Conservation (phyloP, 148 eudicot genomes). For the Arctostaphylos glauca region DNA sequence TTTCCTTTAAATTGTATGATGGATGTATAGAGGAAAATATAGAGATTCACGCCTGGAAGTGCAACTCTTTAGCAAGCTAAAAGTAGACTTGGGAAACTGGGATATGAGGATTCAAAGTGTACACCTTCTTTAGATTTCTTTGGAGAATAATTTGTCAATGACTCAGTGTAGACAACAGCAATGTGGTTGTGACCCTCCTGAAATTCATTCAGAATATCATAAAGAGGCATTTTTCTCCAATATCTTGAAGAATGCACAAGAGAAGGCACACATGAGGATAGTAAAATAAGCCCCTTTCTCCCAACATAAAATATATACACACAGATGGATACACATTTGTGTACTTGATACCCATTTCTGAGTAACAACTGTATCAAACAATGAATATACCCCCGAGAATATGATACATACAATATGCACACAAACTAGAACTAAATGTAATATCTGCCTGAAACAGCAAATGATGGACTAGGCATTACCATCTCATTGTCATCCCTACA, state of each 20-base stretch:
- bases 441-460: background rate
- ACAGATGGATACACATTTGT: background rate
- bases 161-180: slow-evolving; percentile 88
- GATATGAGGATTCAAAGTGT: background rate
- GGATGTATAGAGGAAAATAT: no score
- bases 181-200: slow-evolving; percentile 99
- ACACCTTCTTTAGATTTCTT: slow-evolving; percentile 36
- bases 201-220: no score
- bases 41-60: no score
- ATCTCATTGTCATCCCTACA: background rate
- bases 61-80: background rate
- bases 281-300: background rate
- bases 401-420: background rate
- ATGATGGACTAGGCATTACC: background rate
- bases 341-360: background rate
- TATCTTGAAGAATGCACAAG: slow-evolving; percentile 52
- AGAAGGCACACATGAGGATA: background rate
- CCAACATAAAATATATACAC: background rate
- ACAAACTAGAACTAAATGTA: background rate
- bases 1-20: background rate
- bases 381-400: no score
- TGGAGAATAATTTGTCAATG: slow-evolving; percentile 48
- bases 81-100: background rate
- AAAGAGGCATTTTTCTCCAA: slow-evolving; percentile 86
- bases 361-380: background rate